Evolutionary conservation across 148 eudicot genomes (phyloP).

Genomic region (Talinum fruticosum): DNA sequence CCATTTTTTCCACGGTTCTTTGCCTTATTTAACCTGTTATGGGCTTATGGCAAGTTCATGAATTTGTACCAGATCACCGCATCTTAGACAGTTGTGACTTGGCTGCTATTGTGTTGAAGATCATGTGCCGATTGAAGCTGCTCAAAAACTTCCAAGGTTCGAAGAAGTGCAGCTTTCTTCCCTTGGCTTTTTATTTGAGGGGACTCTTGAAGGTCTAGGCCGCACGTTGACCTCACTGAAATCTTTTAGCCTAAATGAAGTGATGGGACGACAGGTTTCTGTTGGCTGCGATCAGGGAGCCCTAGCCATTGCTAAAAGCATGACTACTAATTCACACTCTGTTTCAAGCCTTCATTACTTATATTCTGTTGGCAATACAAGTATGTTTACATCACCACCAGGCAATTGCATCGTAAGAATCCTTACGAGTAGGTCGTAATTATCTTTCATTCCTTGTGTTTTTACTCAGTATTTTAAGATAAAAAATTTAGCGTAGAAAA

Average conservation of each 20-base stretch:
- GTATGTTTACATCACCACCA: no score
- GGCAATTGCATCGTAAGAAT: no score
- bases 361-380: no score
- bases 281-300: conserved; percentile 28
- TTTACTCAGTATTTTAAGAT: no score
- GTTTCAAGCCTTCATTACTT: no score
- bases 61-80: conserved; percentile 37
- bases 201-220: conserved; percentile 42
- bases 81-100: conserved; percentile 47
- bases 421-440: no score
- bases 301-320: conserved; percentile 36
- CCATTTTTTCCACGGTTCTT: no score
- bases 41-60: neutral
- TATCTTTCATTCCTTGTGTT: no score
- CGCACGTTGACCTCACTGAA: conserved; percentile 44
- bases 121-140: conserved; percentile 37
- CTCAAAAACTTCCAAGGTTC: conserved; percentile 36
- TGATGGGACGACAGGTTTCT: neutral
- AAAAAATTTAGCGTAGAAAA: no score
- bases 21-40: no score
- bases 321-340: no score
- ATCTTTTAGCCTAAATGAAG: conserved; percentile 38
- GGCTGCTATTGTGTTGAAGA: conserved; percentile 27
- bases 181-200: conserved; percentile 12
- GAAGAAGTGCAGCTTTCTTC: conserved; percentile 49